Evolutionary conservation across 306 rosid genomes (phyloP).

Genomic region (Vigna hirtella): DNA sequence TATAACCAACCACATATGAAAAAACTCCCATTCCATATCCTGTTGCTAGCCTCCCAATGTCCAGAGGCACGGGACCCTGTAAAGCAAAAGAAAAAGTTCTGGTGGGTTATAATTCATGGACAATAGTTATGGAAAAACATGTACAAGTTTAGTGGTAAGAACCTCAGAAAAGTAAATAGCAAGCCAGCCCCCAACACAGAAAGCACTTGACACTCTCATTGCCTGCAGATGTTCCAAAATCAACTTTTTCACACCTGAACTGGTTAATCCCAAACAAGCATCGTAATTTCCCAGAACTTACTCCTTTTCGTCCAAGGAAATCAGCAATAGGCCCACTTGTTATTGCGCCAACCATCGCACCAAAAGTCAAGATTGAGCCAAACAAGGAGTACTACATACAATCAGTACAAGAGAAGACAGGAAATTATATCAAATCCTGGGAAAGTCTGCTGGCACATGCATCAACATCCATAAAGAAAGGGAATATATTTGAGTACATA

Average conservation of each 20-base stretch:
- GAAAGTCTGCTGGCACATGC: conserved; percentile 1
- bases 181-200: conserved; percentile 83
- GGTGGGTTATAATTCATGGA: conserved; percentile 32
- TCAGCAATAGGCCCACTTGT: conserved; percentile 84
- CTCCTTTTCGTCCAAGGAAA: conserved; percentile 81
- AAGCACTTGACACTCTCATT: conserved; percentile 77
- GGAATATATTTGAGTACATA: not conserved
- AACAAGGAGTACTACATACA: conserved; percentile 77
- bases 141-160: conserved; percentile 10
- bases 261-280: conserved; percentile 17
- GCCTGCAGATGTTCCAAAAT: conserved; percentile 63
- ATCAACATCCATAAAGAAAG: conserved; percentile 8
- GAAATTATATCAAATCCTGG: conserved; percentile 22
- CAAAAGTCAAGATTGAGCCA: conserved; percentile 93
- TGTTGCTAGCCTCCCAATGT: conserved; percentile 89
- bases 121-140: conserved; percentile 21
- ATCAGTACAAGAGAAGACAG: conserved; percentile 1
- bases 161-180: conserved; percentile 83
- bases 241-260: not conserved
- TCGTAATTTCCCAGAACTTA: conserved; percentile 41
- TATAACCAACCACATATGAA: conserved; percentile 73
- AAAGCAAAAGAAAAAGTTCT: conserved; percentile 31
- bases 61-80: conserved; percentile 71
- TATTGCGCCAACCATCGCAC: conserved; percentile 96
- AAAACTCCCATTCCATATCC: conserved; percentile 99